Percentiles rank a stretch among this genome's conserved stretches.
Evolutionary conservation across 2,329 filamentous ascomycete genomes (phyloP).

Genomic region (Fusarium nanum): DNA sequence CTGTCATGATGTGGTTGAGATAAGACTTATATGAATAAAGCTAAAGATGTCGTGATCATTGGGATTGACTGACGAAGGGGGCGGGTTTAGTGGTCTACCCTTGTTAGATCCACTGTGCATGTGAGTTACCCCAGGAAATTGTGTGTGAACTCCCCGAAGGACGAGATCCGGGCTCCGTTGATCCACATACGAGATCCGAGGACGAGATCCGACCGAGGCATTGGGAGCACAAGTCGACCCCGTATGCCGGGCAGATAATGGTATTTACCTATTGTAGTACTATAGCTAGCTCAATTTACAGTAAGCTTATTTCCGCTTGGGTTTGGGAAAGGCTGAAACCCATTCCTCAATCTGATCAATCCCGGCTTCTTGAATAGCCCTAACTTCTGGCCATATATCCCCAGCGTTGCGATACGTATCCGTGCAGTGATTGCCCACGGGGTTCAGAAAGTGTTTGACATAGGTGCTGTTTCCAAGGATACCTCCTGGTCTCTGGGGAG

Average conservation of each 20-base stretch:
- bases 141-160: background rate
- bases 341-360: slow-evolving; percentile 3
- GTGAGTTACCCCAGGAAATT: background rate
- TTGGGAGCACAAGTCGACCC: too few species aligned
- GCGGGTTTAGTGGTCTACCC: background rate
- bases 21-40: slow-evolving; percentile 16
- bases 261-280: rapidly evolving
- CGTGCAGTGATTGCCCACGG: background rate
- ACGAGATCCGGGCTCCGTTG: background rate
- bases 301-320: too few species aligned
- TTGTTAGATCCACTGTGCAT: too few species aligned
- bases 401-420: slow-evolving; percentile 7
- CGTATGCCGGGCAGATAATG: too few species aligned
- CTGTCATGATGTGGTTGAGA: background rate
- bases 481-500: slow-evolving; percentile 4
- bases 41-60: slow-evolving; percentile 35
- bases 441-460: slow-evolving; percentile 4
- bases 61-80: slow-evolving; percentile 29
- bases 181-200: slow-evolving; percentile 8
- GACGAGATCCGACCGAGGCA: background rate
- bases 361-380: slow-evolving; percentile 6
- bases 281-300: rapidly evolving
- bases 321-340: background rate
- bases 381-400: slow-evolving; percentile 8
- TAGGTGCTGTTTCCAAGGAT: slow-evolving; percentile 6